Conservation (phyloP, 2,329 filamentous ascomycete genomes). For the Fusarium virguliforme region DNA sequence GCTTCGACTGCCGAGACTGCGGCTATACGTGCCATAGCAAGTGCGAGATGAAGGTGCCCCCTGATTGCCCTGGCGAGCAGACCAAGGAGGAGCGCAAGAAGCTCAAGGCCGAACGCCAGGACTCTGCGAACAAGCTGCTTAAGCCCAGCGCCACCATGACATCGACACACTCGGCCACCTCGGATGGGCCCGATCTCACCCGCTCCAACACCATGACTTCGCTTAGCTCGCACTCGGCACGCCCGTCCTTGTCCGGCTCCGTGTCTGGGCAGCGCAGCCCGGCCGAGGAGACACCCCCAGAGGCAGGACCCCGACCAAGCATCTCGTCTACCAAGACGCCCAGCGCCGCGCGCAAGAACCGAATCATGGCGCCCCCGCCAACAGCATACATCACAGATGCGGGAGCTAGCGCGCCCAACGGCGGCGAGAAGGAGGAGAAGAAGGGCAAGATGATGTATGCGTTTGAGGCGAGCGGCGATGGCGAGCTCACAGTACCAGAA, state of each 20-base stretch:
- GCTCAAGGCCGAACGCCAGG: constrained; percentile 88
- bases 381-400: constrained; percentile 81
- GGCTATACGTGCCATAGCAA: constrained; percentile 99
- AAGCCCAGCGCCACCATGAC: constrained; percentile 61
- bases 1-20: constrained; percentile 95
- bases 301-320: constrained; percentile 47
- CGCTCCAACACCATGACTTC: constrained; percentile 93
- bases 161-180: constrained; percentile 67
- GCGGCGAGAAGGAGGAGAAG: constrained; percentile 62
- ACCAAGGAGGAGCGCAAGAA: constrained; percentile 97
- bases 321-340: constrained; percentile 52
- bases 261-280: constrained; percentile 66
- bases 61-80: constrained; percentile 94
- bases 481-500: constrained; percentile 85
- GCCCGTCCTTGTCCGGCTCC: constrained; percentile 80
- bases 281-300: constrained; percentile 63
- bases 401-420: constrained; percentile 65
- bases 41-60: constrained; percentile 98
- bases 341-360: constrained; percentile 70
- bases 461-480: constrained; percentile 85
- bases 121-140: constrained; percentile 76
- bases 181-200: constrained; percentile 78
- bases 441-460: constrained; percentile 91
- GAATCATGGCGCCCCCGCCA: constrained; percentile 91
- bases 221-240: constrained; percentile 85